These are phyloP conservation scores for Syncephalastrum racemosum DNA, from an alignment of 371 early-diverging fungal species.

Conservation along the genomic window DNA sequence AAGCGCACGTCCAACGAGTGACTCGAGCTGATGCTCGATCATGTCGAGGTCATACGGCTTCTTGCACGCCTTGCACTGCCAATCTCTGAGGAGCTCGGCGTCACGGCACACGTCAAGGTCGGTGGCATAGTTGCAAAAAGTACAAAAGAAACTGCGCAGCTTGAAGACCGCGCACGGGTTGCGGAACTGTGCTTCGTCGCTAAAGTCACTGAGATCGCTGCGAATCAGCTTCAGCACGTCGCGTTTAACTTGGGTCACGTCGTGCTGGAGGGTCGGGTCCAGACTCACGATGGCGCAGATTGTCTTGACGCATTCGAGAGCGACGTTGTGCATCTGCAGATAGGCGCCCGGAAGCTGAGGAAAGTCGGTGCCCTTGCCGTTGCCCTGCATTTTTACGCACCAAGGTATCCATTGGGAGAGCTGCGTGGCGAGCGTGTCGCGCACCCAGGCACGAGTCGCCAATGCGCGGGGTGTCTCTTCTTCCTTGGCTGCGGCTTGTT, in stretches of 20 bases:
- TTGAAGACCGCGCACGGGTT: slow-evolving; percentile 80
- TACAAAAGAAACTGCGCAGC: slow-evolving; percentile 84
- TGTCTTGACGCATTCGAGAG: slow-evolving; percentile 79
- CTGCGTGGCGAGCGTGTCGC: slow-evolving; percentile 46
- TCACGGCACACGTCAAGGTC: slow-evolving; percentile 93
- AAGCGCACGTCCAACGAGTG: slow-evolving; percentile 61
- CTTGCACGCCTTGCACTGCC: slow-evolving; percentile 67
- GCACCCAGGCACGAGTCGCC: slow-evolving; percentile 45
- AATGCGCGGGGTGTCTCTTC: slow-evolving; percentile 13
- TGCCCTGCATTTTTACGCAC: slow-evolving; percentile 26
- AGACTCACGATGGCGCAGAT: slow-evolving; percentile 72
- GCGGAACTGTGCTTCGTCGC: slow-evolving; percentile 67
- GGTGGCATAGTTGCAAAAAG: slow-evolving; percentile 76
- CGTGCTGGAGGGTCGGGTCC: slow-evolving; percentile 62
- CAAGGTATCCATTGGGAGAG: slow-evolving; percentile 47
- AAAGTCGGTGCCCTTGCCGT: slow-evolving; percentile 46
- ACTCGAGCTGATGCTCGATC: slow-evolving; percentile 80
- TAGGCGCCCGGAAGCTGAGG: slow-evolving; percentile 74
- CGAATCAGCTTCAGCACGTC: slow-evolving; percentile 69
- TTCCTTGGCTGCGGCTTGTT: slow-evolving; percentile 5
- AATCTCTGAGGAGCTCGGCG: slow-evolving; percentile 53
- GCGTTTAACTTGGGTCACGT: slow-evolving; percentile 70
- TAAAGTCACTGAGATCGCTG: slow-evolving; percentile 77
- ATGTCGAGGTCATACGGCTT: slow-evolving; percentile 69
- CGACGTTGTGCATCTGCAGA: slow-evolving; percentile 57